Conservation (phyloP, 352 stramenopile species). For the Pythium monospermum region DNA sequence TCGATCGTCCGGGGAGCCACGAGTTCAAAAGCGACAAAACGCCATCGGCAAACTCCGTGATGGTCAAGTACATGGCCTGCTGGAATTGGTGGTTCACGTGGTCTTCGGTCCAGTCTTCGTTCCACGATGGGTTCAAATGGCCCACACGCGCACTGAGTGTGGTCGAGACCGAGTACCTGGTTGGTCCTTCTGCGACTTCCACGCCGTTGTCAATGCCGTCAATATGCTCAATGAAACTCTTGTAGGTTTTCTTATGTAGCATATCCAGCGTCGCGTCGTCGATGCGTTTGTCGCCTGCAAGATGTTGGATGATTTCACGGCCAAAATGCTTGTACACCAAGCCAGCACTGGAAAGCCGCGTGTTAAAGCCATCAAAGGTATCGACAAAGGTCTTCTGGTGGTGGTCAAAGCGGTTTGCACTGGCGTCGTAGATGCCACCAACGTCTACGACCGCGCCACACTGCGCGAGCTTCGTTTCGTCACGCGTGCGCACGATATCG, state of each 20-base stretch:
- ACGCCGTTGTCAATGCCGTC: constrained; percentile 99
- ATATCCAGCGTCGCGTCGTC: constrained; percentile 76
- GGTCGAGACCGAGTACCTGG: constrained; percentile 78
- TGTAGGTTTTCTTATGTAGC: constrained; percentile 92
- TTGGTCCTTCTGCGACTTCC: constrained; percentile 54
- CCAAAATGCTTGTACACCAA: constrained; percentile 99
- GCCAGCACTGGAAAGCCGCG: constrained; percentile 93
- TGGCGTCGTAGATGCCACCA: constrained; percentile 92
- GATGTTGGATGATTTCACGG: constrained; percentile 89
- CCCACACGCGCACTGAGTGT: constrained; percentile 85
- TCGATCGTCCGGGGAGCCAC: constrained; percentile 92
- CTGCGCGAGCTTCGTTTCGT: constrained; percentile 85
- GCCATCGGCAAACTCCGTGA: constrained; percentile 92
- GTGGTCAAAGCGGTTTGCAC: constrained; percentile 93
- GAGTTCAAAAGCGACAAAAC: constrained; percentile 90
- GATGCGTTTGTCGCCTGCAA: constrained; percentile 40
- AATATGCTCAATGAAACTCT: constrained; percentile 97
- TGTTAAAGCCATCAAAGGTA: constrained; percentile 68
- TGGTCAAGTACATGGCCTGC: constrained; percentile 92
- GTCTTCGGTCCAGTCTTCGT: constrained; percentile 85
- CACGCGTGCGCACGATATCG: constrained; percentile 85
- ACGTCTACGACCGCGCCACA: constrained; percentile 97
- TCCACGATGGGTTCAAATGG: constrained; percentile 95
- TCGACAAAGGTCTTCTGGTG: constrained; percentile 94
- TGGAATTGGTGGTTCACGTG: constrained; percentile 91